Conservation (phyloP, 139 green algal species). For the Chlamydomonas urium region DNA sequence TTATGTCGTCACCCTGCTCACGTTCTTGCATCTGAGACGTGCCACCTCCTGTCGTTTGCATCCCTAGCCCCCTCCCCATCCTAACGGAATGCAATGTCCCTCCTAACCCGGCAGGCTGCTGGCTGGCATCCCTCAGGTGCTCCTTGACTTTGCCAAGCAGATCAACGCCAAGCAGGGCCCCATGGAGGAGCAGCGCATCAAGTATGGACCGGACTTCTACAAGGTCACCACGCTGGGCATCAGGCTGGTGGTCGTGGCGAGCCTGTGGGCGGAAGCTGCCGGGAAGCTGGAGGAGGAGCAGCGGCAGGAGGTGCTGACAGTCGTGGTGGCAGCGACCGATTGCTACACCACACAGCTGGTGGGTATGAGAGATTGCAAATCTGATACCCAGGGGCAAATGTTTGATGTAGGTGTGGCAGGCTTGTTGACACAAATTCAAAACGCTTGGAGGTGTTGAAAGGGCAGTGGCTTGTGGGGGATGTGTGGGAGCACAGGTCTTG, state of each 20-base stretch:
- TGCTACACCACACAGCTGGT: constrained; percentile 36
- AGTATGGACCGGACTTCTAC: constrained; percentile 44
- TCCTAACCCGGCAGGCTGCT: constrained; percentile 23
- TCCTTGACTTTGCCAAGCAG: constrained; percentile 51
- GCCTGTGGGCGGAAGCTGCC: constrained; percentile 4
- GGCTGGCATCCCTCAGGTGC: constrained; percentile 42
- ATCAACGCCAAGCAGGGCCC: constrained; percentile 51
- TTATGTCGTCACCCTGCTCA: no score
- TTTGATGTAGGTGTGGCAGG: no score
- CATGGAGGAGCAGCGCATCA: constrained; percentile 49
- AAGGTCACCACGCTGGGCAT: constrained; percentile 11
- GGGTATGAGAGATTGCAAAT: no score
- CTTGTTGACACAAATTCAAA: no score
- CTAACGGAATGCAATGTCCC: not conserved
- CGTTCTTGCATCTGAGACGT: no score
- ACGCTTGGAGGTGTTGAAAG: no score
- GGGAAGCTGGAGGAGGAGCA: not conserved
- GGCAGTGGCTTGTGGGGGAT: no score
- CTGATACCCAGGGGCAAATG: no score
- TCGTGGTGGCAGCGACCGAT: constrained; percentile 16
- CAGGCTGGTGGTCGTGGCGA: not conserved
- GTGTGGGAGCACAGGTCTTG: no score
- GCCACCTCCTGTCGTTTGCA: no score
- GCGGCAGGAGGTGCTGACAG: not conserved
- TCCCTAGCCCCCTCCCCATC: not conserved